Evolutionary conservation across 768 basidiomycete genomes (phyloP), one percentile per base, ranked within the genome.

Genomic region (Tylopilus sp.): DNA sequence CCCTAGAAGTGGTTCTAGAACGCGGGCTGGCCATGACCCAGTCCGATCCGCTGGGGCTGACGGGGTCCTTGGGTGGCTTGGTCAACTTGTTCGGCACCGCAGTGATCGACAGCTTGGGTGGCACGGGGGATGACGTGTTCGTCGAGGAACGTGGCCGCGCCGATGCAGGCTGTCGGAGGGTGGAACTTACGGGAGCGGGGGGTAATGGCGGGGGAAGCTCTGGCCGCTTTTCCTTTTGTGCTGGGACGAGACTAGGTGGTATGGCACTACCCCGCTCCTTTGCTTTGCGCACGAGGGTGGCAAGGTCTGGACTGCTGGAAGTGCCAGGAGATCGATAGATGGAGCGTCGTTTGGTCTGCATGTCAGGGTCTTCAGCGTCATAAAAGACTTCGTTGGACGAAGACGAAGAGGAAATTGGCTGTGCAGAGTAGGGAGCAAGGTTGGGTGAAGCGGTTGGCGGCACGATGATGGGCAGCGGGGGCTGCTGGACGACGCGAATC

Each of bases 261-360:
- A 79, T 63, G 36, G 75, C 71, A 0, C 74, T 78, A 19, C 82
- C 82, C 45, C 79, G 75, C 62, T 87, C 87, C 71, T 86, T 91
- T 16, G 89, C 87, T 71, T 93, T 94, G 56, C 86, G 79, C 48
- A 94, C 69, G 48, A 97, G 77, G 11, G 91, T 93, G 5, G 91
- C 91, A 21, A 97, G 77, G 71, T 98, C 94, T 25, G 94, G 95
- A 65, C 88, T 92, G 61, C 89, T 91, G 30, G 92, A 88, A 9
- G 92, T 95, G 38, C 92, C 94, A 12, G 89, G 79, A 19, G 89
- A 87, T 52, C 94, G 79, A 68, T 93, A 94, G 74, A 97, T 82
- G 57, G 88, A 90, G 45, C 91, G 81, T 41, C 91, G 81, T 68
- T 89, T 89, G 9, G 81, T 82, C 62, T 86, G 84, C 63, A 82